Percentiles rank a stretch among this genome's conserved stretches.
These are phyloP conservation scores for Trichophyton equinum DNA, from an alignment of 2,329 filamentous ascomycete genomes.

Conservation along the genomic window DNA sequence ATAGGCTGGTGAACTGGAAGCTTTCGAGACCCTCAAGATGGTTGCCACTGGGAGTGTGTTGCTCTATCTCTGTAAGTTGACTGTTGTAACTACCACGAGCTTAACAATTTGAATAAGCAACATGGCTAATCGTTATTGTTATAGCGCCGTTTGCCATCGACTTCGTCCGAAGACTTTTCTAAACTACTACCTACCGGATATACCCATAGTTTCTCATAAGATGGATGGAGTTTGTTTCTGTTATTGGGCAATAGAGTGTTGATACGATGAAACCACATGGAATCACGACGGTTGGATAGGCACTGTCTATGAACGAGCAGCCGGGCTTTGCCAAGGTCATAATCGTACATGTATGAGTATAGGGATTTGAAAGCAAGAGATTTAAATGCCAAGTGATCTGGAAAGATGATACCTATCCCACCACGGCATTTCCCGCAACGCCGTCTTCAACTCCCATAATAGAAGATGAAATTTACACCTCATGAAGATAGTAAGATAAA, in stretches of 20 bases:
- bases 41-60: constrained; percentile 43
- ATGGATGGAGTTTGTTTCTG: not conserved
- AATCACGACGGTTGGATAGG: not conserved
- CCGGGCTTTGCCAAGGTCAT: not conserved
- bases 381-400: not conserved
- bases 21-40: constrained; percentile 42
- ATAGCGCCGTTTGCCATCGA: constrained; percentile 40
- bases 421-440: not conserved
- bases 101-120: not conserved
- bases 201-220: not conserved
- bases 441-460: not conserved
- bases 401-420: not conserved
- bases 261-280: not conserved
- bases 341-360: constrained; percentile 6
- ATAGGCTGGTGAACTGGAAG: constrained; percentile 41
- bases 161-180: constrained; percentile 37
- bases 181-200: constrained; percentile 14
- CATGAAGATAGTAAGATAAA: not conserved
- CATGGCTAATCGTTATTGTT: not conserved
- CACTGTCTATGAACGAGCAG: not conserved
- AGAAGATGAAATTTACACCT: not conserved
- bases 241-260: not conserved
- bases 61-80: constrained; percentile 48
- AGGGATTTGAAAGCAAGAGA: not conserved
- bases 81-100: not conserved